These are phyloP conservation scores for Triangularia setosa DNA, from an alignment of 2,329 filamentous ascomycete genomes.

Conservation along the genomic window DNA sequence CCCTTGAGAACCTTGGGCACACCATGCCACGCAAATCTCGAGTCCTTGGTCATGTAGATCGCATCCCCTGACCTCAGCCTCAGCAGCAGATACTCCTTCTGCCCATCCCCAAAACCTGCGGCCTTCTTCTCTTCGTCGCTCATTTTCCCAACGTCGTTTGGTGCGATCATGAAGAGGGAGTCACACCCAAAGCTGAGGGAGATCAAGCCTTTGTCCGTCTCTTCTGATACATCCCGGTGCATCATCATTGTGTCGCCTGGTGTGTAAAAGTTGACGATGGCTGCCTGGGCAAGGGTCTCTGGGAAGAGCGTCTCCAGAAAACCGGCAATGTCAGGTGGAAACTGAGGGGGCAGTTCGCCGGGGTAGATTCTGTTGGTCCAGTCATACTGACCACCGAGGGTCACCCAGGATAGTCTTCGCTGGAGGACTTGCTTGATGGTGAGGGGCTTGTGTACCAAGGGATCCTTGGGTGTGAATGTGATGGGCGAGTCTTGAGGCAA, in stretches of 20 bases:
- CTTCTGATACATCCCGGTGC: conserved; percentile 90
- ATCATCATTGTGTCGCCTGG: conserved; percentile 88
- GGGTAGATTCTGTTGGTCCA: conserved; percentile 89
- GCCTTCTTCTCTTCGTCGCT: conserved; percentile 27
- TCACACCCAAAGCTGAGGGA: conserved; percentile 90
- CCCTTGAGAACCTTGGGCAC: conserved; percentile 79
- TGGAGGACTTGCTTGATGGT: conserved; percentile 66
- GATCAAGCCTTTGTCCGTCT: conserved; percentile 71
- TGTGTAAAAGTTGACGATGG: conserved; percentile 90
- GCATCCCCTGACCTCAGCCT: conserved; percentile 80
- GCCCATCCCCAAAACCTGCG: conserved; percentile 15
- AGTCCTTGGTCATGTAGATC: conserved; percentile 79
- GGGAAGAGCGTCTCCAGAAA: conserved; percentile 72
- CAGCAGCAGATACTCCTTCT: conserved; percentile 55
- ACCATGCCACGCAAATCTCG: conserved; percentile 90
- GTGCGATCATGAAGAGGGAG: conserved; percentile 78
- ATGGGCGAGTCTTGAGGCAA: conserved; percentile 48
- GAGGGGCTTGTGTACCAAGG: conserved; percentile 69
- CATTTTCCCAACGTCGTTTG: conserved; percentile 43
- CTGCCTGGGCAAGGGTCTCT: conserved; percentile 74
- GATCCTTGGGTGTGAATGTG: conserved; percentile 64
- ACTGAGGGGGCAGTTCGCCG: conserved; percentile 59
- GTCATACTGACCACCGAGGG: conserved; percentile 91
- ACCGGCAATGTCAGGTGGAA: conserved; percentile 67
- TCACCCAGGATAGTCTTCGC: conserved; percentile 87